Base-by-base conservation (phyloP, 371 early-diverging fungal species). In the Lichtheimia ramosa region DNA sequence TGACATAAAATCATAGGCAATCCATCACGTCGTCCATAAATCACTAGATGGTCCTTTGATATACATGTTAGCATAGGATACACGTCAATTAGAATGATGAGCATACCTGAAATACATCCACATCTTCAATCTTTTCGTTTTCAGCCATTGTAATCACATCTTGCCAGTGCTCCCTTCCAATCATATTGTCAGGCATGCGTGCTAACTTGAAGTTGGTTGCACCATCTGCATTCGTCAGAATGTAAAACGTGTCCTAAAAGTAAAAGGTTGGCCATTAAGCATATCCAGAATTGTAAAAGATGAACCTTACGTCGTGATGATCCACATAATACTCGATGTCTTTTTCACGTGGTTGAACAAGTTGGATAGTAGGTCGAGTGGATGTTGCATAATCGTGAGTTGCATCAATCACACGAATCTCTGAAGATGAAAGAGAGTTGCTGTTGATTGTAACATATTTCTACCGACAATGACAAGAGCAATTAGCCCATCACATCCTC, bases 241-340 rank as follows among this genome's bases (percentile, higher is more conserved):
- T 84, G 34, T 89, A 87, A 65, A 88, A 89, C 14, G 81, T 83
- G 49, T 79, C 74, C 87, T 85, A 59, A 6, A 43, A 18, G 14
- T 40, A 54, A 6, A 16, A 23, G 43, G 28, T 27, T 12, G 13
- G 14, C 15, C n/a, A 57, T 13, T 6, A 51, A 51, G 5, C 23
- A 8, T 13, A 51, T 25, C 5, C 5, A 2, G 6, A 2, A 7
- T 28, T 3, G 34, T n/a, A n/a, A 24, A 24, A 15, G 5, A 16
- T 18, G 48, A 4, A 16, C 12, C 75, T 70, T 77, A 89, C 90
- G 58, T 84, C 72, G 56, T 91, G 89, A 62, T 92, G 93, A 63
- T 94, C 94, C 2, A 90, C 88, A 73, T 85, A 93, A 59, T 89
- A 91, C 51, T 93, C 90, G 2, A 90, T 69, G 10, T 84, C 87